Base-by-base conservation (phyloP, 2,329 filamentous ascomycete genomes). In the Fusarium oligoseptatum region DNA sequence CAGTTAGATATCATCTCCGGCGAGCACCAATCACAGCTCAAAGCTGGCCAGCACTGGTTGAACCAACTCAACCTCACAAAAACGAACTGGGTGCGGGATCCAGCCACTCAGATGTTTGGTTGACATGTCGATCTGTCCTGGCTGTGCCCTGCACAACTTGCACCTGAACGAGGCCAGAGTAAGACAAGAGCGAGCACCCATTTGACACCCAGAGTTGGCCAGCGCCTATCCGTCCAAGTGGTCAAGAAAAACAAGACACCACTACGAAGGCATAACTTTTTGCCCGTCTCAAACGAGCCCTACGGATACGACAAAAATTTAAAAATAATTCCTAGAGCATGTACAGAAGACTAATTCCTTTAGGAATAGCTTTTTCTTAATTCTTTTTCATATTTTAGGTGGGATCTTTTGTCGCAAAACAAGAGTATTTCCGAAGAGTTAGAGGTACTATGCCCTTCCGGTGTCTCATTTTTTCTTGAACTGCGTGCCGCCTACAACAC, bases 111-210 rank as follows among this genome's bases (percentile, higher is more conserved):
- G 64, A 68, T 73, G 72, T 57, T 67, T 70, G 69, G 65, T 55
- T 55, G 62, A 55, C 62, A 74, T 67, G 73, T 67, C 71, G 77
- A 79, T 81, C 78, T 67, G 52, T 67, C 66, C 68, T 73, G 70
- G 60, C 67, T 74, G 64, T 50, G 61, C 62, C 60, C 66, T 77
- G 74, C 77, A 80, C 70, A 71, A 79, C 67, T 75, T 36, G 58
- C 66, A 45, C 78, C 79, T 79, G 79, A 74, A 34, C 64, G 56
- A 64, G 56, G 61, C 66, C 56, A 43, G 41, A 62, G 64, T 67
- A 64, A 73, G 70, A 77, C 75, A 58, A 76, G 57, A 64, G 57
- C 60, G 24, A 52, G 36, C 61, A 43, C 72, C 66, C 72, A 76
- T 66, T 50, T 75, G 63, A 62, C 67, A 75, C 72, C 56, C 64